These are phyloP conservation scores for Hypoxylon sp. DNA, from an alignment of 2,329 filamentous ascomycete genomes.

Conservation along the genomic window DNA sequence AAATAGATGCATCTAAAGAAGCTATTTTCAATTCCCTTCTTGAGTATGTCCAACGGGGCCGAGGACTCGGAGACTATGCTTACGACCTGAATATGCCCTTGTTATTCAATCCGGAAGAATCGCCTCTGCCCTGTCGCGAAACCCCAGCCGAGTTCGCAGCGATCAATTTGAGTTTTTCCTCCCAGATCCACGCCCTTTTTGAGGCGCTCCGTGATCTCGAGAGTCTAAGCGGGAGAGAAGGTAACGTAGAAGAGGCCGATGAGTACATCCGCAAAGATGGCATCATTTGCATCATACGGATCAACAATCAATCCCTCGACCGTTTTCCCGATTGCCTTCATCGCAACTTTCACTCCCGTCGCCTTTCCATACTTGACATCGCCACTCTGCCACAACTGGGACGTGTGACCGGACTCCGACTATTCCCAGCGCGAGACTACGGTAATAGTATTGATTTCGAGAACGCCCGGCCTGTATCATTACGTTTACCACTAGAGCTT, in stretches of 20 bases:
- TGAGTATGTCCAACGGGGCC: slow-evolving; percentile 1
- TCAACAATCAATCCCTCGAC: slow-evolving; percentile 11
- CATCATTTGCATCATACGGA: background rate
- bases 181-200: slow-evolving; percentile 15
- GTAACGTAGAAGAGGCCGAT: background rate
- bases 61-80: slow-evolving; percentile 1
- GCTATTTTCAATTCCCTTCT: slow-evolving; percentile 5
- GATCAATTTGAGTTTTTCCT: slow-evolving; percentile 15
- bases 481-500: slow-evolving; percentile 16
- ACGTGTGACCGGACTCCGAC: slow-evolving; percentile 4
- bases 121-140: slow-evolving; percentile 15
- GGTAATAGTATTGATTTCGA: background rate
- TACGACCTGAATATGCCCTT: slow-evolving; percentile 8
- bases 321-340: slow-evolving; percentile 17
- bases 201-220: slow-evolving; percentile 10
- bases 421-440: slow-evolving; percentile 3
- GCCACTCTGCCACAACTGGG: slow-evolving; percentile 3
- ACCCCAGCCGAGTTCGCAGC: slow-evolving; percentile 9
- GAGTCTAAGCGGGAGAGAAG: slow-evolving; percentile 1
- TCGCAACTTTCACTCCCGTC: slow-evolving; percentile 25
- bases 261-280: slow-evolving; percentile 1
- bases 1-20: slow-evolving; percentile 4
- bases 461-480: slow-evolving; percentile 5
- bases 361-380: slow-evolving; percentile 15
- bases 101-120: slow-evolving; percentile 11